phyloP scores from a whole-genome alignment of 2,329 filamentous ascomycete genomes.

The Thielaviopsis ethacetica region DNA sequence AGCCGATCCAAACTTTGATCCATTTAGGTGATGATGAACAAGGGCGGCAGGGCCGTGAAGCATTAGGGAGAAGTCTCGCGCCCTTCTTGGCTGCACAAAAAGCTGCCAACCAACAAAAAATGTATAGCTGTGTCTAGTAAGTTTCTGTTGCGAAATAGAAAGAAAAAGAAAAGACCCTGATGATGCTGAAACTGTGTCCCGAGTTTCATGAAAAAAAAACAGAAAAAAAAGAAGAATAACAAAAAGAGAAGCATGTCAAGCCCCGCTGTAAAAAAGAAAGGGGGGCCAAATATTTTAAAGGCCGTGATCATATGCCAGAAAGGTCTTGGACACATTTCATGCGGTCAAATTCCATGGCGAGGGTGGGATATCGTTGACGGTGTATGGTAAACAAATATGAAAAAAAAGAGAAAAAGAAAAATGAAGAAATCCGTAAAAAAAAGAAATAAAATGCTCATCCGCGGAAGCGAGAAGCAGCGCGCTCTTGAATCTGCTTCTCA shows the following conservation, averaged over 20 bases:
- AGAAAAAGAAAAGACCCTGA: neutral
- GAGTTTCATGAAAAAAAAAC: neutral
- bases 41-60: neutral
- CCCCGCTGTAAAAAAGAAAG: neutral
- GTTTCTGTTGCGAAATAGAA: neutral
- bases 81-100: neutral
- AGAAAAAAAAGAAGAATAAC: conserved; percentile 1
- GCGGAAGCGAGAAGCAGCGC: conserved; percentile 29
- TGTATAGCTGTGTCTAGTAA: conserved; percentile 4
- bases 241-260: neutral
- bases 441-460: conserved; percentile 14
- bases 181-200: neutral
- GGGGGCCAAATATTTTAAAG: neutral
- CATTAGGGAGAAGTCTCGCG: neutral
- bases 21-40: neutral
- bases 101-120: neutral
- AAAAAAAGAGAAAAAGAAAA: conserved; percentile 1
- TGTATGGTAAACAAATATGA: neutral
- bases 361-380: neutral
- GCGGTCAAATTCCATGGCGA: neutral
- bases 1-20: neutral
- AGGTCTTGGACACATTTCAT: neutral
- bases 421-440: neutral
- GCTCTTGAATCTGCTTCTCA: conserved; percentile 61
- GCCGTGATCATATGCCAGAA: neutral